These are phyloP conservation scores for Oryza meridionalis DNA, from an alignment of 176 grass and related monocot genomes.

Conservation along the genomic window DNA sequence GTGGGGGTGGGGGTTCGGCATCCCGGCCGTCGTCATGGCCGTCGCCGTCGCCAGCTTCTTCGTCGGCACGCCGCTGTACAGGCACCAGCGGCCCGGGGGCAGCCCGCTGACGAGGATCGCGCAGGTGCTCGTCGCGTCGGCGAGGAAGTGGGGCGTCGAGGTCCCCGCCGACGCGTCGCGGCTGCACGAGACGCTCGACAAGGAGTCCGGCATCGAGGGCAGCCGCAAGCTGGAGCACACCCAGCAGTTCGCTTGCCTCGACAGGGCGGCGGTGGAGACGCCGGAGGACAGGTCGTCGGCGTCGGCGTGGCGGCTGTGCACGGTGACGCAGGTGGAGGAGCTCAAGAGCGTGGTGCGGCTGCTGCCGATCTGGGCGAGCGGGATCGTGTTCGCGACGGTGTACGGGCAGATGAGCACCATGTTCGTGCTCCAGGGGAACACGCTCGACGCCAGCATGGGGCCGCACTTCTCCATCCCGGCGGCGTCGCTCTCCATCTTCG, in stretches of 20 bases:
- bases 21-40: conserved; percentile 82
- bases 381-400: conserved; percentile 75
- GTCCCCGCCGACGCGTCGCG: conserved; percentile 44
- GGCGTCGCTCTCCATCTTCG: conserved; percentile 75
- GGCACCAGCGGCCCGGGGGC: conserved; percentile 74
- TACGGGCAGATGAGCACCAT: conserved; percentile 84
- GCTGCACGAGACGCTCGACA: conserved; percentile 64
- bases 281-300: conserved; percentile 18
- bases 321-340: conserved; percentile 91
- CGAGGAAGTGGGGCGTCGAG: conserved; percentile 49
- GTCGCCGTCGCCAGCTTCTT: conserved; percentile 76
- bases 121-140: conserved; percentile 67
- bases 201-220: conserved; percentile 69
- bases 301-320: conserved; percentile 69
- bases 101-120: conserved; percentile 78
- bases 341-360: conserved; percentile 73
- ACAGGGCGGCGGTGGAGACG: conserved; percentile 69
- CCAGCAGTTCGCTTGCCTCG: conserved; percentile 60
- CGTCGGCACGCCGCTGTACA: conserved; percentile 73
- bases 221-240: conserved; percentile 90
- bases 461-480: conserved; percentile 57
- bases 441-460: conserved; percentile 60
- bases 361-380: conserved; percentile 79
- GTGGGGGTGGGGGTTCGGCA: conserved; percentile 89
- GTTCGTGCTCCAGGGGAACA: conserved; percentile 88